These are phyloP conservation scores for Fusarium torreyae DNA, from an alignment of 2,329 filamentous ascomycete species.

Conservation along the genomic window DNA sequence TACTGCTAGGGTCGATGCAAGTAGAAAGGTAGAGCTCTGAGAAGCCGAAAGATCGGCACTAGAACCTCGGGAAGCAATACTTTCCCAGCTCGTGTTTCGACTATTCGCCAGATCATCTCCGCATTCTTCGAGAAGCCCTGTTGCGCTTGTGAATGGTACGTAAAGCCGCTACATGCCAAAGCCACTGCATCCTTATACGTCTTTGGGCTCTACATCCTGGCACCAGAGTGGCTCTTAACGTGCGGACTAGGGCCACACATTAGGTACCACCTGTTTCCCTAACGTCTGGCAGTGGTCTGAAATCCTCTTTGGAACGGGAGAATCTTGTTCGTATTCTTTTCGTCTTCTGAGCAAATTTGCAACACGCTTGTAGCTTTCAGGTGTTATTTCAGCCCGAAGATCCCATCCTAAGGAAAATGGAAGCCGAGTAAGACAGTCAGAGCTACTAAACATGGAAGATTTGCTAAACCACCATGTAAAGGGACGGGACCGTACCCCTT, in stretches of 20 bases:
- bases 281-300: conserved; percentile 45
- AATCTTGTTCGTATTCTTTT: conserved; percentile 34
- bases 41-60: conserved; percentile 46
- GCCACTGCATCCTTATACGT: conserved; percentile 46
- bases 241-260: conserved; percentile 53
- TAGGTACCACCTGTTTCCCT: conserved; percentile 52
- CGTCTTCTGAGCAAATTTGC: conserved; percentile 14
- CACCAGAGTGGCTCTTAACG: conserved; percentile 50
- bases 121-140: conserved; percentile 39
- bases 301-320: conserved; percentile 40
- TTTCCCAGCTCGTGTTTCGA: conserved; percentile 38
- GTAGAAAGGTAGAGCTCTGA: conserved; percentile 39
- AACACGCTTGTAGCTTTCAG: conserved; percentile 22
- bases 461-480: conserved; percentile 52
- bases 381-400: conserved; percentile 15
- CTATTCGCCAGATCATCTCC: conserved; percentile 40
- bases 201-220: conserved; percentile 47
- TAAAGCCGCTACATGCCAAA: conserved; percentile 47
- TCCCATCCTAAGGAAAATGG: conserved; percentile 46
- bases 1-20: conserved; percentile 40
- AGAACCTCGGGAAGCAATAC: conserved; percentile 32
- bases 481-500: conserved; percentile 67
- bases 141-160: conserved; percentile 40
- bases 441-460: conserved; percentile 15
- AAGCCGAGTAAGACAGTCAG: conserved; percentile 51